These are phyloP conservation scores for Megacollybia platyphylla DNA, from an alignment of 1,284 basidiomycete genomes.

Conservation along the genomic window DNA sequence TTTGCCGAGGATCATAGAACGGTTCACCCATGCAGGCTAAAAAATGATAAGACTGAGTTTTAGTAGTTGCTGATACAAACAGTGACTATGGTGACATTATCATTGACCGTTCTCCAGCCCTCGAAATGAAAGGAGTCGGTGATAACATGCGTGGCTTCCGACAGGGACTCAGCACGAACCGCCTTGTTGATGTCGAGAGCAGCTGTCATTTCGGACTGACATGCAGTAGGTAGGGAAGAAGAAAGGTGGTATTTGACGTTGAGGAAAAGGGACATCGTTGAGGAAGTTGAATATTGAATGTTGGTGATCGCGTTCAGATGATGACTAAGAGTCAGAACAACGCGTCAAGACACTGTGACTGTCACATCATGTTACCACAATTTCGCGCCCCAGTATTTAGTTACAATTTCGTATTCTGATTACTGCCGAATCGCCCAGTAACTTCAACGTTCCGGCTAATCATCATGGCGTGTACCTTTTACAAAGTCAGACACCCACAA, in stretches of 20 bases:
- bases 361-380: neutral
- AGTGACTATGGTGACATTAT: conserved; percentile 25
- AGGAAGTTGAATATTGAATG: neutral
- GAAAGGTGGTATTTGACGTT: conserved; percentile 19
- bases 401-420: no score
- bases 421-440: conserved; percentile 16
- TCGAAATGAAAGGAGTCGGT: conserved; percentile 44
- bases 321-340: neutral
- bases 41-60: neutral
- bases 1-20: conserved; percentile 44
- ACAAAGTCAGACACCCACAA: conserved; percentile 1
- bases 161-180: conserved; percentile 12
- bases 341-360: neutral
- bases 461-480: conserved; percentile 50
- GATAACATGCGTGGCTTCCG: conserved; percentile 29
- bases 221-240: conserved; percentile 15
- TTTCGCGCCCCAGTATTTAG: no score
- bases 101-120: conserved; percentile 26
- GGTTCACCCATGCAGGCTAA: conserved; percentile 47
- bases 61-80: conserved; percentile 16
- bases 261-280: conserved; percentile 13
- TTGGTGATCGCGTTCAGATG: neutral
- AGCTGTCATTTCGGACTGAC: conserved; percentile 16
- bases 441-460: conserved; percentile 52
- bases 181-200: conserved; percentile 32